These are phyloP conservation scores for Fistulinella staudtii DNA, from an alignment of 1,284 basidiomycete species.

Conservation along the genomic window DNA sequence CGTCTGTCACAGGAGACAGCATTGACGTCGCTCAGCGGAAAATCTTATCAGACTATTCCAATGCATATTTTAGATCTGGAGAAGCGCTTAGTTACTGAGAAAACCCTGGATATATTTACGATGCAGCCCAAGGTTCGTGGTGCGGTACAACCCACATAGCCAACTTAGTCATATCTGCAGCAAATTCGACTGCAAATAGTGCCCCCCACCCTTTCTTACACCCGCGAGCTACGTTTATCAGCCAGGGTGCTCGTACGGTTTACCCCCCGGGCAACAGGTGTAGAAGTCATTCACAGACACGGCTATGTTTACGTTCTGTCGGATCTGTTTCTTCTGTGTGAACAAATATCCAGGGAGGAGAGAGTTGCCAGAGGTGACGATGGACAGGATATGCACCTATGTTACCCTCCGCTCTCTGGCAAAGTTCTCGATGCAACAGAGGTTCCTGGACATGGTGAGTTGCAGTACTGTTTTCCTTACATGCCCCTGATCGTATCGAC, in stretches of 20 bases:
- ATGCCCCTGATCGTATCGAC: slow-evolving; percentile 14
- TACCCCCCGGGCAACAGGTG: slow-evolving; percentile 70
- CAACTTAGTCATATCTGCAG: slow-evolving; percentile 39
- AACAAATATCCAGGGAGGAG: slow-evolving; percentile 73
- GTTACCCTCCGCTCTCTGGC: slow-evolving; percentile 93
- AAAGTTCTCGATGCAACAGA: slow-evolving; percentile 83
- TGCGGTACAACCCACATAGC: slow-evolving; percentile 8
- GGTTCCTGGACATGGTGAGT: slow-evolving; percentile 54
- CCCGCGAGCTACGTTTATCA: slow-evolving; percentile 75
- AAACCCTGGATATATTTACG: slow-evolving; percentile 91
- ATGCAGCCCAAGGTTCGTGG: slow-evolving; percentile 84
- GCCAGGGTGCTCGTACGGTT: slow-evolving; percentile 76
- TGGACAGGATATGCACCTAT: slow-evolving; percentile 84
- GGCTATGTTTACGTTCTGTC: slow-evolving; percentile 90
- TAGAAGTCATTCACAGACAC: slow-evolving; percentile 68
- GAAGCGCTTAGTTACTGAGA: slow-evolving; percentile 70
- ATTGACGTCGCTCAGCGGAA: slow-evolving; percentile 49
- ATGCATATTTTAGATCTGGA: slow-evolving; percentile 78
- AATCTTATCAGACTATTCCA: slow-evolving; percentile 46
- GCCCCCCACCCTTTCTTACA: slow-evolving; percentile 76
- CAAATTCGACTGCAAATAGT: slow-evolving; percentile 89
- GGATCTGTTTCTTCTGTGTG: slow-evolving; percentile 88
- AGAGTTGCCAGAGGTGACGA: slow-evolving; percentile 42
- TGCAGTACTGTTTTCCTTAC: slow-evolving; percentile 2
- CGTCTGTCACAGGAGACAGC: slow-evolving; percentile 58